These are phyloP conservation scores for Wickerhamiella infanticola DNA, from an alignment of 1,139 yeast genomes.

Conservation along the genomic window DNA sequence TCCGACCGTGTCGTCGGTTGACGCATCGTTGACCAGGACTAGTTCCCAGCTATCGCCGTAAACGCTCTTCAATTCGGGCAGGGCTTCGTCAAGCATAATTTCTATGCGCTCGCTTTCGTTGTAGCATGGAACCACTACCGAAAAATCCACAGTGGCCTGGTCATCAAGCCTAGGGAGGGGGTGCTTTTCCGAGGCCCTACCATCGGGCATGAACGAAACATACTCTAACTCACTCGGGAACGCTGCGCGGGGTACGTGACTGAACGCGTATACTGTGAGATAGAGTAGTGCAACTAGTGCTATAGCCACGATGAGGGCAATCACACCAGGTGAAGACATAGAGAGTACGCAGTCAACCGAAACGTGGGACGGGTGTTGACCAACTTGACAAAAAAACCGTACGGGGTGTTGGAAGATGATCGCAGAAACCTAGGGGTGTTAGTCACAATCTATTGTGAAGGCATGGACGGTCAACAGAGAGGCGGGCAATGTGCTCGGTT, in stretches of 20 bases:
- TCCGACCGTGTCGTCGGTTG: conserved; percentile 61
- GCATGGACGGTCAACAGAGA: too few species aligned
- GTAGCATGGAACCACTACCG: conserved; percentile 81
- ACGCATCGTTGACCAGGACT: conserved; percentile 82
- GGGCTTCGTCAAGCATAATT: conserved; percentile 63
- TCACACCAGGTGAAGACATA: too few species aligned
- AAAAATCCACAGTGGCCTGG: conserved; percentile 30
- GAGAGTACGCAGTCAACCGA: too few species aligned
- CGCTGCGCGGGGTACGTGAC: conserved; percentile 52
- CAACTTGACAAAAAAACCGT: too few species aligned
- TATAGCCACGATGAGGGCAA: not conserved
- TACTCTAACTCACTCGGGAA: conserved; percentile 37
- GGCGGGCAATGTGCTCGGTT: too few species aligned
- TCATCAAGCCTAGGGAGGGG: conserved; percentile 17
- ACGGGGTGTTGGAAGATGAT: too few species aligned
- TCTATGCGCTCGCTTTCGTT: conserved; percentile 67
- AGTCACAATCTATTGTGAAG: too few species aligned
- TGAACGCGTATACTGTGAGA: conserved; percentile 31
- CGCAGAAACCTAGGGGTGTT: too few species aligned
- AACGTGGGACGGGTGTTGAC: too few species aligned
- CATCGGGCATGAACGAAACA: conserved; percentile 18
- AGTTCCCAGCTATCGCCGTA: conserved; percentile 45
- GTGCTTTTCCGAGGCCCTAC: conserved; percentile 15
- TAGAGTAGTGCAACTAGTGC: conserved; percentile 20
- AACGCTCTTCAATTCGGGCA: conserved; percentile 34